A percentile compares a stretch with the other conserved stretches of the same genome.
These are phyloP conservation scores for Volutella citrinella DNA, from an alignment of 2,329 filamentous ascomycete genomes.

Conservation along the genomic window DNA sequence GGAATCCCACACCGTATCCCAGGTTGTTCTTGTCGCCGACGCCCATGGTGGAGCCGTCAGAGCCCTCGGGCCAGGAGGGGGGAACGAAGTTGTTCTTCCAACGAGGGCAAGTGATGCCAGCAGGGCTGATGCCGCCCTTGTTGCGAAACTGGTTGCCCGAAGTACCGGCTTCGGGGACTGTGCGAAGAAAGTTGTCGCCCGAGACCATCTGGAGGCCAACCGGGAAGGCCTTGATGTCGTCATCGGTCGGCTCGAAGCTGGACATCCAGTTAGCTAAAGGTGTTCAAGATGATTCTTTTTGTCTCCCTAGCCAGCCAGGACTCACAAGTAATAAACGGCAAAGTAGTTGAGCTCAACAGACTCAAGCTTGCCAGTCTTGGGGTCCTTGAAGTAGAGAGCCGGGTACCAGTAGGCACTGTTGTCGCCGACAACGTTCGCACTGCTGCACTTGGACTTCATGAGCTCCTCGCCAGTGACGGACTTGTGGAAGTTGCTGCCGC, in stretches of 20 bases:
- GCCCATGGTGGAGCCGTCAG: slow-evolving; percentile 53
- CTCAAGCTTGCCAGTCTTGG: slow-evolving; percentile 60
- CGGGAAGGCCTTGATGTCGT: slow-evolving; percentile 68
- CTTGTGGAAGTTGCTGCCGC: slow-evolving; percentile 65
- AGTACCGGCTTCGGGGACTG: slow-evolving; percentile 52
- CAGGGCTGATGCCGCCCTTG: slow-evolving; percentile 49
- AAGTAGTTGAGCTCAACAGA: slow-evolving; percentile 68
- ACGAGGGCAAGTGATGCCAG: slow-evolving; percentile 61
- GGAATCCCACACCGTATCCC: slow-evolving; percentile 63
- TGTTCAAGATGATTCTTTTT: not conserved
- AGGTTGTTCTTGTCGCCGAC: slow-evolving; percentile 53
- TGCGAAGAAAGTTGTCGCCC: slow-evolving; percentile 58
- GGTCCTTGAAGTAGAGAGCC: slow-evolving; percentile 64
- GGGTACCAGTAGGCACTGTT: slow-evolving; percentile 78
- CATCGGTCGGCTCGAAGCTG: slow-evolving; percentile 60
- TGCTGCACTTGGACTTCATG: slow-evolving; percentile 63
- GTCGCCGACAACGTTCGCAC: slow-evolving; percentile 65
- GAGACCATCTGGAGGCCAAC: slow-evolving; percentile 68
- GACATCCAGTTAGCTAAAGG: slow-evolving; percentile 10
- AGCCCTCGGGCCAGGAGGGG: slow-evolving; percentile 52
- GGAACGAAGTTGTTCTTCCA: slow-evolving; percentile 41
- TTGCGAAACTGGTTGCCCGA: slow-evolving; percentile 49
- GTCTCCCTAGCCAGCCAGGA: not conserved
- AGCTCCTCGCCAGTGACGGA: slow-evolving; percentile 60
- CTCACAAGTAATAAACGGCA: slow-evolving; percentile 72